A percentile compares a stretch with the other conserved stretches of the same genome.
These are phyloP conservation scores for Oryza nivara DNA, from an alignment of 176 grass and related monocot genomes.

Conservation along the genomic window DNA sequence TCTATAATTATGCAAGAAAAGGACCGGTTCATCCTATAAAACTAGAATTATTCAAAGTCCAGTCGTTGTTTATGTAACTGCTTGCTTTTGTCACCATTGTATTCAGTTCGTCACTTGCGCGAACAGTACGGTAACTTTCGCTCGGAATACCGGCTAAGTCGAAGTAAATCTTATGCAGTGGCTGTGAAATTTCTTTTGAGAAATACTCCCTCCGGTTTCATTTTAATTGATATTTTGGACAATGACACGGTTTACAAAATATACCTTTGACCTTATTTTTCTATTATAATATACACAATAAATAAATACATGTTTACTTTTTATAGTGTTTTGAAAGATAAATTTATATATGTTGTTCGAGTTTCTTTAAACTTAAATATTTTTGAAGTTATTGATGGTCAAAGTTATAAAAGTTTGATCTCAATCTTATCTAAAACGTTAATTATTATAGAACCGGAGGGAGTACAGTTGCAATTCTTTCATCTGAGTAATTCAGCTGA, in stretches of 20 bases:
- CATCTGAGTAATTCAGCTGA: conserved; percentile 23
- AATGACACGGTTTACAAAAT: too few relatives aligned
- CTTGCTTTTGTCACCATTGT: conserved; percentile 1
- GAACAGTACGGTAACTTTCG: not conserved
- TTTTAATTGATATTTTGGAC: too few relatives aligned
- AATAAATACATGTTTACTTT: too few relatives aligned
- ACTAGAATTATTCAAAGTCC: conserved; percentile 37
- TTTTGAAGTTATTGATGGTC: too few relatives aligned
- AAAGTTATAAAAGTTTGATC: too few relatives aligned
- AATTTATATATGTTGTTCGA: too few relatives aligned
- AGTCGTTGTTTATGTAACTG: not conserved
- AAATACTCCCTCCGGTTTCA: not conserved
- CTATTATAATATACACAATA: too few relatives aligned
- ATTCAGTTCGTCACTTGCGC: not conserved
- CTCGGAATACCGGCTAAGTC: not conserved
- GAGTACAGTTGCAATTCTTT: not conserved
- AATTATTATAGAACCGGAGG: too few relatives aligned
- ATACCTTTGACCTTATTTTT: too few relatives aligned
- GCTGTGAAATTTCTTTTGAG: not conserved
- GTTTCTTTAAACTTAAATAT: too few relatives aligned
- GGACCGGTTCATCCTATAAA: not conserved
- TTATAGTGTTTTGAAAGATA: too few relatives aligned
- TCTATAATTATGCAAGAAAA: not conserved
- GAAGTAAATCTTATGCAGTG: not conserved
- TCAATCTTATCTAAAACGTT: too few relatives aligned